phyloP scores from a whole-genome alignment of 306 rosid genomes.

The Mimosa bimucronata region DNA sequence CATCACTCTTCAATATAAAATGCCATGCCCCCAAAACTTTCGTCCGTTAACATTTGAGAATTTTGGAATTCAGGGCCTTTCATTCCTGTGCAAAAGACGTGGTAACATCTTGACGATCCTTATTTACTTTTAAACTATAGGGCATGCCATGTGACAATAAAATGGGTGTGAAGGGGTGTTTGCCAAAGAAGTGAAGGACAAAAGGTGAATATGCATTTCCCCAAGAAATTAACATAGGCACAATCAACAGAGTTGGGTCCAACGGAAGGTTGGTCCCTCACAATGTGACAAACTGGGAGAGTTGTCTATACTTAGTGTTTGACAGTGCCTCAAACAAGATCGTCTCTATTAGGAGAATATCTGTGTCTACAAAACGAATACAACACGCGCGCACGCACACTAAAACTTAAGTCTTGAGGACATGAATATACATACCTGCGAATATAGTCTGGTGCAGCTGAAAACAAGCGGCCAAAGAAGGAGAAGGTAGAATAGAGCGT shows the following conservation, averaged over 20 bases:
- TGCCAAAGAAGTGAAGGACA: not conserved
- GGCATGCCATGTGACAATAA: not conserved
- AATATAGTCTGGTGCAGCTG: constrained; percentile 86
- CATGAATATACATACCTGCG: constrained; percentile 57
- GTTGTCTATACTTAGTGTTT: too few relatives aligned
- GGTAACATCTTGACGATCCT: not conserved
- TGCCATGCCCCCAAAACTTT: not conserved
- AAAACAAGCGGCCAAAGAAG: constrained; percentile 91
- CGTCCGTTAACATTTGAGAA: not conserved
- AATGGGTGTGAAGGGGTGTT: not conserved
- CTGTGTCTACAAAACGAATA: too few relatives aligned
- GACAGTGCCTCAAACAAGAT: too few relatives aligned
- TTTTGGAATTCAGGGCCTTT: not conserved
- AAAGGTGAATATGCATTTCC: not conserved
- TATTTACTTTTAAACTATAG: not conserved
- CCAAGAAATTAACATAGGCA: not conserved
- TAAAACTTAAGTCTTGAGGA: too few relatives aligned
- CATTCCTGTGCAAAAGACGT: not conserved
- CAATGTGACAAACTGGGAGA: too few relatives aligned
- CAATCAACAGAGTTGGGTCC: too few relatives aligned
- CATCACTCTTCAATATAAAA: not conserved
- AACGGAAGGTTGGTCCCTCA: too few relatives aligned
- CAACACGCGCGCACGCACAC: too few relatives aligned
- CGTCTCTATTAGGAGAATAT: too few relatives aligned
- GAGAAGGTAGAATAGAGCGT: constrained; percentile 88